Evolutionary conservation across 169 alveolate genomes (phyloP), one percentile per base, ranked within the genome.

Genomic region (Eimeria maxima): DNA sequence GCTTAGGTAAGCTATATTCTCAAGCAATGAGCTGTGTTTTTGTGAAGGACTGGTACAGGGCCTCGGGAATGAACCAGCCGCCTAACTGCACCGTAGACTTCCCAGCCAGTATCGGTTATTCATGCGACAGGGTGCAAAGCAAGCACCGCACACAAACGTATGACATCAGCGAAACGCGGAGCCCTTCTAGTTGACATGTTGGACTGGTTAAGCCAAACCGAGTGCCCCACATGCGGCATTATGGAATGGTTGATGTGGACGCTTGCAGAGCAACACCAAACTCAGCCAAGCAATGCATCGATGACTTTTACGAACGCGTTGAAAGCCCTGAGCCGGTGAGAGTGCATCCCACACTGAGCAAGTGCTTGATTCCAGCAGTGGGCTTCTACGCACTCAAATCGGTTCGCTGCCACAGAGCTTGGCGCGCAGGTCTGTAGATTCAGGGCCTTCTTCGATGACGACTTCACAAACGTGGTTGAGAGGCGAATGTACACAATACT

Each of bases 41-140:
- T 33, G 93, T 63, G 71, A 57, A 87, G 78, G 93, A 87, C 53
- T 87, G 93, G 93, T 87, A 87, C 80, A 87, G 93, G 81, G 50
- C 16, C 7, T n/a, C 71, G 50, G 93, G 91, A 33, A 50, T 83
- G 47, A 83, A 14, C 76, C 91, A 83, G 44, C 91, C 91, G 14
- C 20, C 76, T 20, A 38, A 83, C 55, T 33, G 44, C 50, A 83
- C 38, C 73, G 18, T 24, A 83, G 91, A 83, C 16, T 20, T 50
- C 33, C 74, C 91, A 29, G 91, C 42, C 22, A 55, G 33, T 20
- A 38, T n/a, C 42, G 88, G 27, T 45, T 27, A 47, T 53, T 50
- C 88, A 27, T 24, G 44, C 53, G 42, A n/a, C 45, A 18, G 18
- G 88, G n/a, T 45, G 27, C 45, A 78, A 11, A 78, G 16, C 88